Percentiles rank a stretch among this genome's conserved stretches.
phyloP scores from a whole-genome alignment of 2,329 filamentous ascomycete species.

The Alternaria atra region DNA sequence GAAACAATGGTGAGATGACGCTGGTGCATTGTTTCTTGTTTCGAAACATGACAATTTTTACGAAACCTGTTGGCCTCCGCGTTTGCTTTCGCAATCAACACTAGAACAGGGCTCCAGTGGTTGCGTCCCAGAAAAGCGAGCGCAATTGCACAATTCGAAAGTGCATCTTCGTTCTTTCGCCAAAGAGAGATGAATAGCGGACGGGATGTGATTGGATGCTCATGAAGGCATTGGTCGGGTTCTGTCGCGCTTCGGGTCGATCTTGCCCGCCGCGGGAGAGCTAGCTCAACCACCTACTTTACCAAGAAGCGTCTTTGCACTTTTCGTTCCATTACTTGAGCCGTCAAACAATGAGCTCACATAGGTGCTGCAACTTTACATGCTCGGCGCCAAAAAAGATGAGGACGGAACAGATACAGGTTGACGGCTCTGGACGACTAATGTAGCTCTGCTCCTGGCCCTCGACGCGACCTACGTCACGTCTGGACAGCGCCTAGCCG shows the following conservation, averaged over 20 bases:
- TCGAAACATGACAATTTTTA: conserved; percentile 12
- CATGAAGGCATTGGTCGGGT: neutral
- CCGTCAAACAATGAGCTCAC: neutral
- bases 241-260: conserved; percentile 1
- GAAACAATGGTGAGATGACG: conserved; percentile 17
- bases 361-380: neutral
- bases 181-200: neutral
- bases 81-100: neutral
- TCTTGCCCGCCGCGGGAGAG: neutral
- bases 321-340: neutral
- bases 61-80: conserved; percentile 7
- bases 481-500: conserved; percentile 8
- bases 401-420: neutral
- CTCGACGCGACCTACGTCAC: conserved; percentile 11
- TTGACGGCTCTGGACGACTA: neutral
- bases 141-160: neutral
- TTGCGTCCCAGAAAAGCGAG: neutral
- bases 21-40: conserved; percentile 13
- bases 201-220: neutral
- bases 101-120: neutral
- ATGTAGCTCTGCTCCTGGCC: neutral
- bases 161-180: neutral
- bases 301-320: neutral
- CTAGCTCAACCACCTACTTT: neutral
- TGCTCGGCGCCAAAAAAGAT: neutral